These are phyloP conservation scores for Fusarium marasasianum DNA, from an alignment of 2,329 filamentous ascomycete species.

Conservation along the genomic window DNA sequence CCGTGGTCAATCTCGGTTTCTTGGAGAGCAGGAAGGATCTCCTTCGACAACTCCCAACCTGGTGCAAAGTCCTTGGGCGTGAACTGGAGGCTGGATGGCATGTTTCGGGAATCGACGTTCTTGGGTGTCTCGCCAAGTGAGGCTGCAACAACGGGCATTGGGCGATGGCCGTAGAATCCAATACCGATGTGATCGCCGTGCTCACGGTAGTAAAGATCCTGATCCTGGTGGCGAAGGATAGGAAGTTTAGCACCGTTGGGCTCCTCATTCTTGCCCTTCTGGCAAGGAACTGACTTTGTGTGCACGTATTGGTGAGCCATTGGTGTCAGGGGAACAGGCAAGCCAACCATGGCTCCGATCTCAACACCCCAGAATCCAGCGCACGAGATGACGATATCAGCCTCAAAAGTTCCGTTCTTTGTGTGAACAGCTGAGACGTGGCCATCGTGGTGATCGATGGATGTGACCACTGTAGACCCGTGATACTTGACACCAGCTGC, in stretches of 20 bases:
- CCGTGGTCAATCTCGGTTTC: slow-evolving; percentile 64
- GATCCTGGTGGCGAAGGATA: slow-evolving; percentile 70
- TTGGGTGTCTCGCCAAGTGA: slow-evolving; percentile 62
- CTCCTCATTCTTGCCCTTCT: slow-evolving; percentile 46
- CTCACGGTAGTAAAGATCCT: slow-evolving; percentile 72
- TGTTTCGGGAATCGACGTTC: slow-evolving; percentile 65
- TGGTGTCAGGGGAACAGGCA: slow-evolving; percentile 67
- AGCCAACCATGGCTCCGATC: slow-evolving; percentile 67
- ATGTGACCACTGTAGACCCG: slow-evolving; percentile 65
- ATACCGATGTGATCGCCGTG: slow-evolving; percentile 71
- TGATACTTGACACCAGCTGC: slow-evolving; percentile 68
- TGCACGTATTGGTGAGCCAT: slow-evolving; percentile 72
- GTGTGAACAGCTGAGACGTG: slow-evolving; percentile 67
- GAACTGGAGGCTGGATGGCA: slow-evolving; percentile 71
- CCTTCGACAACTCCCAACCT: slow-evolving; percentile 66
- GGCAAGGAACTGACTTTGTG: slow-evolving; percentile 61
- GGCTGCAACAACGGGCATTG: slow-evolving; percentile 67
- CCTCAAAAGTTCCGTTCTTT: slow-evolving; percentile 57
- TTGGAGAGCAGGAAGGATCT: slow-evolving; percentile 62
- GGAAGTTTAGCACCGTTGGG: slow-evolving; percentile 63
- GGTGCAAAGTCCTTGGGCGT: slow-evolving; percentile 68
- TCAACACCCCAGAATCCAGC: slow-evolving; percentile 75
- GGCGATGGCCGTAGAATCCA: slow-evolving; percentile 70
- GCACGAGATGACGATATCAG: slow-evolving; percentile 70
- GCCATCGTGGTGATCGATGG: slow-evolving; percentile 59